These are phyloP conservation scores for Colletotrichum orchidophilum DNA, from an alignment of 2,329 filamentous ascomycete species.

Conservation along the genomic window DNA sequence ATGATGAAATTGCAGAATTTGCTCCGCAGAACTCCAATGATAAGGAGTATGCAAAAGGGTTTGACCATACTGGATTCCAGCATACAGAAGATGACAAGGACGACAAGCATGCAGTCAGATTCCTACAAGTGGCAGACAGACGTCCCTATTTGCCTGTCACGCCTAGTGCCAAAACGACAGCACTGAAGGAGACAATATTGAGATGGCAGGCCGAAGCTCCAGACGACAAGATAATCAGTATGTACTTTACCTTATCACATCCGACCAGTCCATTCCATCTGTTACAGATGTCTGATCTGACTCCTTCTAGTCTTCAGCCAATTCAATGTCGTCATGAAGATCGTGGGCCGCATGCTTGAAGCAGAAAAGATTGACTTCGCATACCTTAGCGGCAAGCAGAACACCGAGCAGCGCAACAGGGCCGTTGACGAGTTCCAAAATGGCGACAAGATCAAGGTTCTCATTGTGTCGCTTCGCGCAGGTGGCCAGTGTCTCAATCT, in stretches of 20 bases:
- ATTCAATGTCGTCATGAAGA: constrained; percentile 43
- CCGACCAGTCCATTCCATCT: no score
- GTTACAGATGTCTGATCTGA: not conserved
- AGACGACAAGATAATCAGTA: constrained; percentile 51
- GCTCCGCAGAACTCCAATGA: not conserved
- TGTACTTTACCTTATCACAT: no score
- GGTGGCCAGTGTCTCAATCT: constrained; percentile 53
- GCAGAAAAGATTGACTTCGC: constrained; percentile 43
- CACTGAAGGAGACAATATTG: constrained; percentile 43
- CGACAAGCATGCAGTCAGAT: not conserved
- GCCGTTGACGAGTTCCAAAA: constrained; percentile 40
- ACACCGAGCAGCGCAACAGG: constrained; percentile 10
- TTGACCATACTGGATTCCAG: not conserved
- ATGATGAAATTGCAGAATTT: not conserved
- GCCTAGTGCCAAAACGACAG: constrained; percentile 45
- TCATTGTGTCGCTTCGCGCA: constrained; percentile 47
- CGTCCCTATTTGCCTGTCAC: not conserved
- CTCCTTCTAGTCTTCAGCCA: constrained; percentile 45
- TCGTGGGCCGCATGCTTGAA: constrained; percentile 49
- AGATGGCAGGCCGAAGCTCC: constrained; percentile 44
- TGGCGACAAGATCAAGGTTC: not conserved
- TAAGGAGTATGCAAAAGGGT: not conserved
- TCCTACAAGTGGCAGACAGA: constrained; percentile 14
- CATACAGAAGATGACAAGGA: not conserved
- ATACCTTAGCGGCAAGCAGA: constrained; percentile 47